Evolutionary conservation across 495 filamentous ascomycete species (phyloP), one percentile per base, ranked within the genome.

Genomic region (Darksidea phi): DNA sequence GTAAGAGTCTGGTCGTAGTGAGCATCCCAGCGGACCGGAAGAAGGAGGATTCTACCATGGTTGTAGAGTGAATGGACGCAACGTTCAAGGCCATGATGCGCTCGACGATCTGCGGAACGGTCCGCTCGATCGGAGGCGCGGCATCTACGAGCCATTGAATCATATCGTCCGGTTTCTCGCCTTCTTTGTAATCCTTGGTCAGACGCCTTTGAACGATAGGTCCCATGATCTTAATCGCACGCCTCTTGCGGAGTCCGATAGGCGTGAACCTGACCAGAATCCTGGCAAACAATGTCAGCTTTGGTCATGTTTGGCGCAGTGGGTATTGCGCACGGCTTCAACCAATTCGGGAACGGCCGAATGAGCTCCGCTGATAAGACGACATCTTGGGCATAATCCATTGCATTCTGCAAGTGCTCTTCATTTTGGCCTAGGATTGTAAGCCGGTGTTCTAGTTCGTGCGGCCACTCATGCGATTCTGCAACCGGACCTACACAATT

Each of bases 61-160:
- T 47, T 7, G 43, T 47, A n/a, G 43, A 10, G 20, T 47, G 43
- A 47, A 47, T 47, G 13, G 43, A 47, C 20, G 43, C 43, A 47
- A 47, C 43, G 18, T 47, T 47, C 43, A 47, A 23, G 13, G 43
- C 43, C 43, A 47, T 47, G 20, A 47, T 23, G 13, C 43, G 12
- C 43, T 47, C 43, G 20, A 47, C 43, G 7, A 47, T 47, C 43
- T 47, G 43, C 13, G 12, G 20, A n/a, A 23, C 13, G 20, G 43
- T 47, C 6, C 43, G 12, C 43, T 47, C 43, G 8, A 18, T 23
- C 13, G 43, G 43, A n/a, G 43, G 43, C 20, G 43, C 43, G 20
- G 43, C 43, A 47, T 47, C 43, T n/a, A 47, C 20, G 43, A 47
- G 43, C 43, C 43, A 47, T 23, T 47, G 43, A 23, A 47, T 47